These are phyloP conservation scores for Ophiosphaerella narmari DNA, from an alignment of 2,329 filamentous ascomycete species.

Conservation along the genomic window DNA sequence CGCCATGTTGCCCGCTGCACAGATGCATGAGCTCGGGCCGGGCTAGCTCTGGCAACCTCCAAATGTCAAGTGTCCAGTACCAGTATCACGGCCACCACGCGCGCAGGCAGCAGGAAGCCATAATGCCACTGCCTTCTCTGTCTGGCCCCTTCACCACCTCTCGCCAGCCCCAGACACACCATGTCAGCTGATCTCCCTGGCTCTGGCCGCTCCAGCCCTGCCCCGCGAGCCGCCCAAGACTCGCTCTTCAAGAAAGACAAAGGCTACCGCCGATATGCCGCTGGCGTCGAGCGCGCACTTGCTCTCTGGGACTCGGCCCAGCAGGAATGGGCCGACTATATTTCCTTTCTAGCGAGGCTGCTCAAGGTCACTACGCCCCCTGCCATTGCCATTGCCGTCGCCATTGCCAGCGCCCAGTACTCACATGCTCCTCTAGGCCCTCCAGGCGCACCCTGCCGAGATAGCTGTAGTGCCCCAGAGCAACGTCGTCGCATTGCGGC, in stretches of 20 bases:
- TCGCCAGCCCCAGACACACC: constrained; percentile 23
- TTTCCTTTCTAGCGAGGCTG: constrained; percentile 89
- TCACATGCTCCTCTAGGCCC: constrained; percentile 61
- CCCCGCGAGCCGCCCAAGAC: constrained; percentile 61
- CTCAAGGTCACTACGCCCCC: constrained; percentile 68
- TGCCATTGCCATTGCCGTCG: neutral
- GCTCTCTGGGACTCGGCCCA: constrained; percentile 88
- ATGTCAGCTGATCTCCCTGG: constrained; percentile 59
- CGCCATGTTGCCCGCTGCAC: too few species aligned
- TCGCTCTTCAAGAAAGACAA: constrained; percentile 66
- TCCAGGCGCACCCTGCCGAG: constrained; percentile 81
- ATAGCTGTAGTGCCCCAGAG: constrained; percentile 79
- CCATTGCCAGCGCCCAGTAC: constrained; percentile 14
- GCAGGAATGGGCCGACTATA: constrained; percentile 99
- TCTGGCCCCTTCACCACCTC: constrained; percentile 18
- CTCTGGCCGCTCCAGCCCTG: constrained; percentile 80
- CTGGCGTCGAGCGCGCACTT: constrained; percentile 83
- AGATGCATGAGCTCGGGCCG: constrained; percentile 19
- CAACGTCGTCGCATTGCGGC: constrained; percentile 79
- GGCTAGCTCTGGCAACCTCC: constrained; percentile 8
- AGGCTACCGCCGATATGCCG: constrained; percentile 83
- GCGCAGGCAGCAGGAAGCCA: constrained; percentile 22
- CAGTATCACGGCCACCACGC: neutral
- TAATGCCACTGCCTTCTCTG: constrained; percentile 14
- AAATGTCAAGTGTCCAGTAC: constrained; percentile 3